Evolutionary conservation across 192 early-diverging fungal genomes (phyloP).

Genomic region (Oehlia diaphana): DNA sequence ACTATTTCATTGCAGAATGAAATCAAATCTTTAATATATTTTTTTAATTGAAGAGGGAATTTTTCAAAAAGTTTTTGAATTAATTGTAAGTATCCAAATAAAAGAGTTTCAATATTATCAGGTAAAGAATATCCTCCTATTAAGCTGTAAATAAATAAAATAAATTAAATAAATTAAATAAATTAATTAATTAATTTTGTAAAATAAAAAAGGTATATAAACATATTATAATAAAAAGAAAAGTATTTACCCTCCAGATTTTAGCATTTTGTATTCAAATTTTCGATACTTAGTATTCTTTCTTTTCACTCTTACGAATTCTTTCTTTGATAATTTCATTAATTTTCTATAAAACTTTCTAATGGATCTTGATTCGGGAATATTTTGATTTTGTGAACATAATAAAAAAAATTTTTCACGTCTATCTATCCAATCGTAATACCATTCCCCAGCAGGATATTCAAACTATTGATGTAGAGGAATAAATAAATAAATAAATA

Average conservation of each 20-base stretch:
- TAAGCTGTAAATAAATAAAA: not conserved
- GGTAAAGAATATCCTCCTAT: not conserved
- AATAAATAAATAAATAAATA: too few relatives aligned
- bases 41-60: not conserved
- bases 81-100: not conserved
- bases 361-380: not conserved
- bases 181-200: too few relatives aligned
- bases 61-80: not conserved
- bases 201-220: not conserved
- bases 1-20: constrained; percentile 3
- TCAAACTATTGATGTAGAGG: not conserved
- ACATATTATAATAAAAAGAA: not conserved
- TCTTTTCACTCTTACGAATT: not conserved
- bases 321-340: not conserved
- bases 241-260: not conserved
- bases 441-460: constrained; percentile 3
- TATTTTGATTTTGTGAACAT: not conserved
- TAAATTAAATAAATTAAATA: too few relatives aligned
- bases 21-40: not conserved
- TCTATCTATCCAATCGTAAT: not conserved
- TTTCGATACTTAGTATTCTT: not conserved
- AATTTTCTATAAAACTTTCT: not conserved
- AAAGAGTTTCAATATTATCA: constrained; percentile 4
- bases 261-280: not conserved
- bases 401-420: not conserved